These are phyloP conservation scores for Saccharum officinarum DNA, from an alignment of 176 grass and related monocot species.

Conservation along the genomic window DNA sequence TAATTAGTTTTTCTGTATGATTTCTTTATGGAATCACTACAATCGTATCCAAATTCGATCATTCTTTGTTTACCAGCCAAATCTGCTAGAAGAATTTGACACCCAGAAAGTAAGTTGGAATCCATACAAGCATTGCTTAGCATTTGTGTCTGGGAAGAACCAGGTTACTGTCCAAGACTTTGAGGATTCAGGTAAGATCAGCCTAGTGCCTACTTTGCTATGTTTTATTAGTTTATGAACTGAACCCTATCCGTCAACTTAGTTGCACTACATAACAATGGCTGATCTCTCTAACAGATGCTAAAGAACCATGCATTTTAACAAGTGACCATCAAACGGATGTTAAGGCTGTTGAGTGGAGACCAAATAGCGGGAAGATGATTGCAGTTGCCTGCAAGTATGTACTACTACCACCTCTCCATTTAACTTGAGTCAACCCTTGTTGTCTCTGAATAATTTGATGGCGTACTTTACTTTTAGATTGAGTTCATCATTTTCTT, in stretches of 20 bases:
- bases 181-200: conserved; percentile 70
- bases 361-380: conserved; percentile 94
- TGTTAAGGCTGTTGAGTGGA: conserved; percentile 83
- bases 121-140: conserved; percentile 78
- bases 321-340: conserved; percentile 72
- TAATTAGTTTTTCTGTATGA: not conserved
- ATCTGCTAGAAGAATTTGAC: conserved; percentile 63
- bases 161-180: conserved; percentile 78
- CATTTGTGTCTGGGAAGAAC: conserved; percentile 77
- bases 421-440: conserved; percentile 14
- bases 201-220: conserved; percentile 15
- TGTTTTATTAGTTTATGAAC: conserved; percentile 3
- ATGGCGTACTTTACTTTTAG: not conserved
- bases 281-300: conserved; percentile 45
- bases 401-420: conserved; percentile 25
- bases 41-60: not conserved
- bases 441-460: conserved; percentile 8
- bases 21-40: not conserved
- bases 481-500: conserved; percentile 13
- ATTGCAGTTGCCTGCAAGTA: conserved; percentile 90
- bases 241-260: conserved; percentile 2
- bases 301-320: conserved; percentile 84
- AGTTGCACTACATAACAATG: conserved; percentile 4
- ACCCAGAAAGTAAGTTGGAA: conserved; percentile 83
- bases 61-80: conserved; percentile 65